Evolutionary conservation across 1,284 basidiomycete genomes (phyloP).

Genomic region (Sanghuangporus baumii): DNA sequence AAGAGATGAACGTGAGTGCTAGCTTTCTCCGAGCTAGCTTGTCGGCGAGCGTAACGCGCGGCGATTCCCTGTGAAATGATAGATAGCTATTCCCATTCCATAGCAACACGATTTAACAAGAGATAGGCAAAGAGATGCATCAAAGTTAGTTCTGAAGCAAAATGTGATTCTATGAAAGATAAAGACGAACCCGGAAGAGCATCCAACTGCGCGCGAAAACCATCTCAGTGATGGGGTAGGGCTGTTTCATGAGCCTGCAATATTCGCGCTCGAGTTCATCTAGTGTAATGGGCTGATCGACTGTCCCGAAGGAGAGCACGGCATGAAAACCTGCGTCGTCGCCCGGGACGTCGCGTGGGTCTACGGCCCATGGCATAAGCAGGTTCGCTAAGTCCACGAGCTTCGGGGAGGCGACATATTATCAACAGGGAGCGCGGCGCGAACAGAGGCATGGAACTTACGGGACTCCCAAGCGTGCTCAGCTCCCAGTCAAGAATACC

Average conservation of each 20-base stretch:
- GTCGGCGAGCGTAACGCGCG: constrained; percentile 77
- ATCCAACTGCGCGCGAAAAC: constrained; percentile 82
- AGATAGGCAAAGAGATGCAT: background rate
- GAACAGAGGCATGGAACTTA: constrained; percentile 29
- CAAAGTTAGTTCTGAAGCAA: background rate
- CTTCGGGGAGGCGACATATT: constrained; percentile 34
- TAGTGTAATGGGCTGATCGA: constrained; percentile 59
- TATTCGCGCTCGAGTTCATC: constrained; percentile 76
- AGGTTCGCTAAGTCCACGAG: constrained; percentile 92
- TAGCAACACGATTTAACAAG: background rate
- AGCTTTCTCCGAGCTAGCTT: constrained; percentile 82
- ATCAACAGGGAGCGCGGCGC: background rate
- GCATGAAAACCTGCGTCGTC: constrained; percentile 37
- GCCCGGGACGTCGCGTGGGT: constrained; percentile 36
- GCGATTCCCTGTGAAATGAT: constrained; percentile 94
- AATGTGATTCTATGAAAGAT: background rate
- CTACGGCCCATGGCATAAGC: constrained; percentile 78
- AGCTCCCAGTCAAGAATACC: constrained; percentile 97
- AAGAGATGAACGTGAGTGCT: constrained; percentile 51
- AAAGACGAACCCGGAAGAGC: constrained; percentile 68
- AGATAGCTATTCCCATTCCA: constrained; percentile 49
- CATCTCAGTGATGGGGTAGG: constrained; percentile 74
- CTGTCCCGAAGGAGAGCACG: constrained; percentile 29
- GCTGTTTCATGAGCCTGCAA: constrained; percentile 50
- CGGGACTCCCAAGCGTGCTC: constrained; percentile 85